Evolutionary conservation across 2,329 filamentous ascomycete genomes (phyloP).

Genomic region (Colletotrichum gigasporum): DNA sequence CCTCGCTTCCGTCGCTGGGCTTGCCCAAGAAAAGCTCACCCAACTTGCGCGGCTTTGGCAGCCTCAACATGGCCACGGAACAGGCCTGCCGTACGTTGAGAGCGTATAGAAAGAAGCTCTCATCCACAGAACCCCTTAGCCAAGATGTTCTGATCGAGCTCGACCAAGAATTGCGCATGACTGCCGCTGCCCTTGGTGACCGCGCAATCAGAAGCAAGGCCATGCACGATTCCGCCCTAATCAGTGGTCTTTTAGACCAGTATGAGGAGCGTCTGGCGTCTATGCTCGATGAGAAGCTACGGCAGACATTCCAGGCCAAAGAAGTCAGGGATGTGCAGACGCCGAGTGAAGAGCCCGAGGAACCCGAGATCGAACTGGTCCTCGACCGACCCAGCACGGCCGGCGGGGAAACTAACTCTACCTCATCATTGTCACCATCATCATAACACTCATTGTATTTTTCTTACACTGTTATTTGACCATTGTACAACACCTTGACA

Average conservation of each 20-base stretch:
- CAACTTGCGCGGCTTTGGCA: slow-evolving; percentile 61
- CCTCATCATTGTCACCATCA: slow-evolving; percentile 37
- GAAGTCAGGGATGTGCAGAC: slow-evolving; percentile 40
- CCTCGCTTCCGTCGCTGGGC: slow-evolving; percentile 63
- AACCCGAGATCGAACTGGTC: slow-evolving; percentile 44
- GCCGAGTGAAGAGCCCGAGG: slow-evolving; percentile 44
- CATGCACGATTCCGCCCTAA: slow-evolving; percentile 65
- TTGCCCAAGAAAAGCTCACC: slow-evolving; percentile 58
- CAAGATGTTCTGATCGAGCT: slow-evolving; percentile 69
- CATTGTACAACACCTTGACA: slow-evolving; percentile 24
- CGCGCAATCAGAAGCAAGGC: slow-evolving; percentile 62
- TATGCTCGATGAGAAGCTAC: slow-evolving; percentile 77
- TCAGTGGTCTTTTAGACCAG: slow-evolving; percentile 73
- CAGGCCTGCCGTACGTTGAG: slow-evolving; percentile 70
- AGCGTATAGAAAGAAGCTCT: slow-evolving; percentile 70
- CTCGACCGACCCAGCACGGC: slow-evolving; percentile 8
- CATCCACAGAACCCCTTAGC: slow-evolving; percentile 64
- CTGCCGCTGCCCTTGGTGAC: slow-evolving; percentile 68
- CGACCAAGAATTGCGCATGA: slow-evolving; percentile 71
- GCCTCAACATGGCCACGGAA: slow-evolving; percentile 70
- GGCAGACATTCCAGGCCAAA: slow-evolving; percentile 51
- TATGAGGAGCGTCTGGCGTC: slow-evolving; percentile 78
- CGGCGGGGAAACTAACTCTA: slow-evolving; percentile 7
- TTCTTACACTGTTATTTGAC: background rate
- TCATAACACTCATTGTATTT: slow-evolving; percentile 31